phyloP scores from a whole-genome alignment of 1,284 basidiomycete genomes.

The Tetrapyrgos nigripes region DNA sequence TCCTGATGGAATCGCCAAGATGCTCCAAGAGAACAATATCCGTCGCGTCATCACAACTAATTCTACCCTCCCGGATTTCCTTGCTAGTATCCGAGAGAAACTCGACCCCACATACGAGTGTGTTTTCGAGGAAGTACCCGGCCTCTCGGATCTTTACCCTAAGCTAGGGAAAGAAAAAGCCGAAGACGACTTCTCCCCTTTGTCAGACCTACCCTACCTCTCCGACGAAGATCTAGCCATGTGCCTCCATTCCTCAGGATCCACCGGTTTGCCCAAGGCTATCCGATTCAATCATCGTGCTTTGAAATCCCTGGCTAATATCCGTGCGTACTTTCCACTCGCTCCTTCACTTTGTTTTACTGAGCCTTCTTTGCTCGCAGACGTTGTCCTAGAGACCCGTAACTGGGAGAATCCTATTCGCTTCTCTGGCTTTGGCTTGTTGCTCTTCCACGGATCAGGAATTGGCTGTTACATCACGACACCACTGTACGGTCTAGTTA shows the following conservation, averaged over 20 bases:
- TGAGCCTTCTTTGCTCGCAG: constrained; percentile 17
- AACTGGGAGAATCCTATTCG: too few relatives aligned
- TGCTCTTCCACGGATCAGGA: constrained; percentile 41
- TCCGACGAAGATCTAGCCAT: constrained; percentile 22
- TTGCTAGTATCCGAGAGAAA: constrained; percentile 30
- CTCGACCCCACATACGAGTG: constrained; percentile 25
- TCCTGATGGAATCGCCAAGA: constrained; percentile 34
- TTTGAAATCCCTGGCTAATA: constrained; percentile 13
- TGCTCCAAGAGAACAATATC: constrained; percentile 36
- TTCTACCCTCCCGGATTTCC: constrained; percentile 27
- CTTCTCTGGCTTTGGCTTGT: too few relatives aligned
- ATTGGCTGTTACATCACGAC: constrained; percentile 32
- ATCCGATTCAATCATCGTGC: constrained; percentile 26
- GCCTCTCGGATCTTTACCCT: constrained; percentile 34
- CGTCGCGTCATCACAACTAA: constrained; percentile 38
- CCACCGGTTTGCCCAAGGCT: constrained; percentile 36
- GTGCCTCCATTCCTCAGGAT: constrained; percentile 35
- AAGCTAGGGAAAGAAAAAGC: constrained; percentile 30
- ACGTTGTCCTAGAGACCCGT: constrained; percentile 25
- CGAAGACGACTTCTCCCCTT: constrained; percentile 27
- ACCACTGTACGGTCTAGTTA: constrained; percentile 28
- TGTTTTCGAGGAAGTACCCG: constrained; percentile 36
- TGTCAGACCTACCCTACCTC: constrained; percentile 7
- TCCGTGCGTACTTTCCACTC: constrained; percentile 19
- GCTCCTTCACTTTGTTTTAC: not conserved